Conservation (phyloP, 2,329 filamentous ascomycete genomes). For the Fusarium praegraminearum region DNA sequence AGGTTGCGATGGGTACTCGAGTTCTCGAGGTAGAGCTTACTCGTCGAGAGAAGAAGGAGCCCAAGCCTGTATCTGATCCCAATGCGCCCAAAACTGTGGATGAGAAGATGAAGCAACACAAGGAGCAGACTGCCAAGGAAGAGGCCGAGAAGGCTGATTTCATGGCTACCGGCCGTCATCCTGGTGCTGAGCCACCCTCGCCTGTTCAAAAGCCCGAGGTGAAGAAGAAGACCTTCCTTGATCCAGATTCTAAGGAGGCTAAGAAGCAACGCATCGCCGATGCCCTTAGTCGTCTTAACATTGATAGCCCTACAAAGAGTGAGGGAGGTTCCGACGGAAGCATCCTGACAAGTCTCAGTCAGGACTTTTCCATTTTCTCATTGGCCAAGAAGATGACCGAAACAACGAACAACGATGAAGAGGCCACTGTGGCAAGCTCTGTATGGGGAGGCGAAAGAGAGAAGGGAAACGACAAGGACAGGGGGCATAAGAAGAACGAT, state of each 20-base stretch:
- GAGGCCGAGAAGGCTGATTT: conserved; percentile 43
- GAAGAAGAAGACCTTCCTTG: conserved; percentile 14
- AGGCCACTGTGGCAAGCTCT: conserved; percentile 43
- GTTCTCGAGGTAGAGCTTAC: conserved; percentile 68
- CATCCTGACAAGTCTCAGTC: conserved; percentile 37
- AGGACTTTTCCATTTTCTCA: conserved; percentile 46
- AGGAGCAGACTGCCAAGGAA: conserved; percentile 38
- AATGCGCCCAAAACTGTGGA: conserved; percentile 42
- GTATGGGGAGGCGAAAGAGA: conserved; percentile 32
- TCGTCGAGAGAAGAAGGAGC: conserved; percentile 60
- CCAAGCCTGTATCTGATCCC: conserved; percentile 42
- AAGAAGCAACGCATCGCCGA: conserved; percentile 41
- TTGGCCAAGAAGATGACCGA: conserved; percentile 36
- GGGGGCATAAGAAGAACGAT: conserved; percentile 15
- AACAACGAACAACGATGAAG: conserved; percentile 34
- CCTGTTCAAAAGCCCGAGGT: conserved; percentile 9
- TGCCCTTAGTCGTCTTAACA: conserved; percentile 36
- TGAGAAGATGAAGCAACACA: conserved; percentile 49
- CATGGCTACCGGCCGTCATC: conserved; percentile 35
- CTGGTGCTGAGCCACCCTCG: conserved; percentile 26
- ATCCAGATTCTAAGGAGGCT: conserved; percentile 27
- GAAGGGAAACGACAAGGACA: conserved; percentile 17
- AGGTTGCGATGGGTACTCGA: conserved; percentile 60
- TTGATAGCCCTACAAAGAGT: conserved; percentile 30
- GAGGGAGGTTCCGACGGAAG: conserved; percentile 30